Base-by-base conservation (phyloP, 164 flowering plant species). In the Aristolochia contorta region DNA sequence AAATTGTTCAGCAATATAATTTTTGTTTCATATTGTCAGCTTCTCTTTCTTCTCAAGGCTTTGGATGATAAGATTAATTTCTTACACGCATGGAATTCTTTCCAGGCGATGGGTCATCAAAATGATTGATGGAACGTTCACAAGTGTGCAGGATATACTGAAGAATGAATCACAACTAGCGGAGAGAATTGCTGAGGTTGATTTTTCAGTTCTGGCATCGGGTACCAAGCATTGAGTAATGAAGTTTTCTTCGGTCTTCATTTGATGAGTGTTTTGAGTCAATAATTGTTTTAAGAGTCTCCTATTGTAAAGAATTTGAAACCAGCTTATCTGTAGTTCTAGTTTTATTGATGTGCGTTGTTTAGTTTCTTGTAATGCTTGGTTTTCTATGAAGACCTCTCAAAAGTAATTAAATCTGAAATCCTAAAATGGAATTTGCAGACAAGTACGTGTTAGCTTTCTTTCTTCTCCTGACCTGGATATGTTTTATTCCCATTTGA, bases 31-130 rank as follows among this genome's bases (percentile, higher is more conserved):
- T 3, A 37, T 10, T 37, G 43, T 8, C 43, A 3, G 7, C 43
- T 37, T 37, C 43, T 37, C 7, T 37, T 37, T 37, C 30, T 53
- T 53, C 15, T 53, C 30, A 22, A 4, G 3, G 20, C 30, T 20
- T 25, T 37, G 43, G 12, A 37, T 37, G 43, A 10, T 20, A 19
- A 5, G 21, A 16, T 2, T 33, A 43, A 12, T 58, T 58, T 58
- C 60, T 58, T 41, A 37, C 60, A 7, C 20, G 25, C 25, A n/a
- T 16, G n/a, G 4, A 43, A 43, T 43, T n/a, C 0, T 23, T 72
- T 84, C 69, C 79, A 92, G 99, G 79, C 74, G 87, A 59, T 90
- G 96, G 99, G 85, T 80, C 75, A 81, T 93, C 81, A 90, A 84
- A 76, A 75, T 68, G 69, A 69, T 90, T 54, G 73, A 78, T 72